Percentiles rank a stretch among this genome's conserved stretches.
Conservation (phyloP, 176 grass and related monocot species). For the Chrysopogon serrulatus region DNA sequence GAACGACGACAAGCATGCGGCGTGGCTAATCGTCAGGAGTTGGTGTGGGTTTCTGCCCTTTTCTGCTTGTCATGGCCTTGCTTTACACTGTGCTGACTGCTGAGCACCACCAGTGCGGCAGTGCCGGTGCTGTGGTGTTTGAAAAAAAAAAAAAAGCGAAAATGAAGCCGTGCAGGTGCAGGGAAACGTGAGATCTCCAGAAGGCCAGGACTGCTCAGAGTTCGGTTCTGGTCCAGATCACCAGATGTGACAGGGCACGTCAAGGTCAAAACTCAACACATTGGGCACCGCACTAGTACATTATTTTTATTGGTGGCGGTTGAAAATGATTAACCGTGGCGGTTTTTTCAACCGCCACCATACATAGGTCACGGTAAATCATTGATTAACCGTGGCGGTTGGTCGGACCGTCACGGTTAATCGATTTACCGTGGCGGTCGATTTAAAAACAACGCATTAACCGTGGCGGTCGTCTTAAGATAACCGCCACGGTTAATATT, state of each 20-base stretch:
- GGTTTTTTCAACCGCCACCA: too few species aligned
- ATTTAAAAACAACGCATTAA: too few species aligned
- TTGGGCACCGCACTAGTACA: too few species aligned
- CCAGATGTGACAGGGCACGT: neutral
- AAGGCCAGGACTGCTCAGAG: neutral
- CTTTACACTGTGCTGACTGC: neutral
- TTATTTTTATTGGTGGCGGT: too few species aligned
- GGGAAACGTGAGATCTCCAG: neutral
- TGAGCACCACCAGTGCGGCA: neutral
- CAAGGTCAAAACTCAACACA: constrained; percentile 4
- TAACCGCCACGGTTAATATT: too few species aligned
- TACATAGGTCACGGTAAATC: too few species aligned
- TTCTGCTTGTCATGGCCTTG: neutral
- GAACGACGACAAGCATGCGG: neutral
- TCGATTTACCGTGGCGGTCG: too few species aligned
- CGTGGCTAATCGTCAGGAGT: neutral
- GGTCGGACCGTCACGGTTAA: too few species aligned
- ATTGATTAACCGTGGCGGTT: too few species aligned
- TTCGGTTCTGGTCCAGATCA: neutral
- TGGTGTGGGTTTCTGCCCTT: neutral
- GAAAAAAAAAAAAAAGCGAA: neutral
- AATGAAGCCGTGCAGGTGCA: neutral
- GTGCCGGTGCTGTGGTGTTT: neutral
- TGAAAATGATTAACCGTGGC: too few species aligned
- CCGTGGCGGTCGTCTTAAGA: too few species aligned